These are phyloP conservation scores for Dendrocalamus latiflorus DNA, from an alignment of 202 grass and related monocot genomes.

Conservation along the genomic window DNA sequence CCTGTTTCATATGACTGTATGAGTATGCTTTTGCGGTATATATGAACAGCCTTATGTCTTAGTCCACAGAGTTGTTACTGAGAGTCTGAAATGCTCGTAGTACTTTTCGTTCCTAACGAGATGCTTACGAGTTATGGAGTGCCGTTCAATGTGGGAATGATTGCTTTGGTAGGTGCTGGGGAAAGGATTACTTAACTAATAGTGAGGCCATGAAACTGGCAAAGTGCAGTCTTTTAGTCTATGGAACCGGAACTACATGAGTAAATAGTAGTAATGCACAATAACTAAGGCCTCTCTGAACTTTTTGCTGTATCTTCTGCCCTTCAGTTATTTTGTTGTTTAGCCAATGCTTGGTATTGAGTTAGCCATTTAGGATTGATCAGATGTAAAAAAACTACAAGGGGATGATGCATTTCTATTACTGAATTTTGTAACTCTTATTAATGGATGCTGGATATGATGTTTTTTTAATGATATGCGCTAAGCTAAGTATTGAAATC, in stretches of 20 bases:
- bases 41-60: background rate
- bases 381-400: background rate
- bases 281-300: background rate
- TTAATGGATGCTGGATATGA: background rate
- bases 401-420: background rate
- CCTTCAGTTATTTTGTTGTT: background rate
- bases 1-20: background rate
- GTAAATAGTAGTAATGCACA: background rate
- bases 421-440: background rate
- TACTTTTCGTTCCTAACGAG: background rate
- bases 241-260: background rate
- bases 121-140: background rate
- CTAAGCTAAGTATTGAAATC: background rate
- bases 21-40: background rate
- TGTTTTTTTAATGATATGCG: background rate
- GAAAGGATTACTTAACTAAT: background rate
- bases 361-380: background rate
- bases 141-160: background rate
- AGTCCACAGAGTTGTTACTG: background rate
- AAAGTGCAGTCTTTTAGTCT: background rate
- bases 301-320: background rate
- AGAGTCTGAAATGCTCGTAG: background rate
- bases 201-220: background rate
- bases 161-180: background rate
- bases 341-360: background rate